Evolutionary conservation across 768 basidiomycete species (phyloP), one percentile per base, ranked within the genome.

Genomic region (Mycena olivaceomarginata): DNA sequence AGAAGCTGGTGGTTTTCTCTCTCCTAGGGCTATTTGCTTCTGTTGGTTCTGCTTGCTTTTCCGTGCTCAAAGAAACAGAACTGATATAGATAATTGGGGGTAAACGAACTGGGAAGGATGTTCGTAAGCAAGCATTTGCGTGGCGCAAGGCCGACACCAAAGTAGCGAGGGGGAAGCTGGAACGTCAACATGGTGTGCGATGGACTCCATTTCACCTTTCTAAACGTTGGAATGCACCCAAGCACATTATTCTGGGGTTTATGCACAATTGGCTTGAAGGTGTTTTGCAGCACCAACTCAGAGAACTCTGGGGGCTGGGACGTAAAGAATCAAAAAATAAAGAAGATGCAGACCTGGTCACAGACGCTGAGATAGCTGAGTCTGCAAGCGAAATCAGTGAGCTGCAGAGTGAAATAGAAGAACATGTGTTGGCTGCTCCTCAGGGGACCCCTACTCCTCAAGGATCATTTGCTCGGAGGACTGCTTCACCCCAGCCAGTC

Each of bases 191-290:
- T 62, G 81, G 82, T 18, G 72, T 81, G 4, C 62, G 82, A 2
- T 80, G 78, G 72, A 59, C 76, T 13, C 25, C 77, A 4, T 1
- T 80, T 9, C 74, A 80, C 72, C 10, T 57, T 31, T 10, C 79
- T 2, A 9, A 4, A 5, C 65, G 78, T 41, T 80, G 79, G 73
- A 67, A 83, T 67, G 73, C 81, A 13, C 75, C 81, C 15, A 8
- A 39, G 7, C 31, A 76, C 73, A 41, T 67, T 43, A 37, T 80
- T n/a, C 65, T 83, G 1, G 81, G 80, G 5, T 72, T 67, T 59
- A 75, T 83, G 79, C 82, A 82, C 68, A 79, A 78, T 53, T 72
- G 65, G 71, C 66, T 80, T 5, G 77, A 81, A 67, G 79, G 81
- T 8, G 10, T 76, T 37, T 43, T 82, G 1, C 20, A 72, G 40